Evolutionary conservation across 176 grass and related monocot genomes (phyloP).

Genomic region (Ensete ventricosum): DNA sequence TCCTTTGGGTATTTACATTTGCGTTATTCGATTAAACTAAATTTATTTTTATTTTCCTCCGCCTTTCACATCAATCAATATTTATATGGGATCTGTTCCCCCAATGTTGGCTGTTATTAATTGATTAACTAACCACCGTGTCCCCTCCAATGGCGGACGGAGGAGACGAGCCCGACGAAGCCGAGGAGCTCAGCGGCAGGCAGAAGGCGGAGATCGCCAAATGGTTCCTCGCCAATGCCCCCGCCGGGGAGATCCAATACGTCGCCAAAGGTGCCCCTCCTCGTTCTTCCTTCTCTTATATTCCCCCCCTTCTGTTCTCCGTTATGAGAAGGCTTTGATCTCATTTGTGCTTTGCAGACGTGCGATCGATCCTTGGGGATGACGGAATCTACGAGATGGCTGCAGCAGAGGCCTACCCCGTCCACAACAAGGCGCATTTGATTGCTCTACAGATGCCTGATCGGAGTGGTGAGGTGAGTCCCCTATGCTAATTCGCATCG

Average conservation of each 20-base stretch:
- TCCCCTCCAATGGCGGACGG: constrained; percentile 59
- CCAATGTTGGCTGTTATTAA: neutral
- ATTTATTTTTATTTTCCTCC: too few species aligned
- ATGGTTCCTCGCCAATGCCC: constrained; percentile 93
- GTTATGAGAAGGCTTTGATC: neutral
- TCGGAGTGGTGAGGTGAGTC: constrained; percentile 85
- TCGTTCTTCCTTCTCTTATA: neutral
- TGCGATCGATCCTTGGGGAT: constrained; percentile 62
- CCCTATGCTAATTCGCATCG: neutral
- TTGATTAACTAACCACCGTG: neutral
- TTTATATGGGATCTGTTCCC: neutral
- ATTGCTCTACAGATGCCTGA: constrained; percentile 75
- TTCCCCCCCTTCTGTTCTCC: constrained; percentile 11
- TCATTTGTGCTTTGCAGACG: constrained; percentile 38
- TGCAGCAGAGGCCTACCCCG: constrained; percentile 73
- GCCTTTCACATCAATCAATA: neutral
- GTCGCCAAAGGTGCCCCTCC: constrained; percentile 67
- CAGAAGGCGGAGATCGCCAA: constrained; percentile 83
- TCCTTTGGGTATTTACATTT: too few species aligned
- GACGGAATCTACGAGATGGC: constrained; percentile 70
- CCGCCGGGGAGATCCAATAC: constrained; percentile 93
- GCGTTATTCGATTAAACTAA: too few species aligned
- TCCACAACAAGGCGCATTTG: constrained; percentile 75
- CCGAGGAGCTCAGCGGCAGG: constrained; percentile 37
- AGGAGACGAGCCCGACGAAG: constrained; percentile 21